Base-by-base conservation (phyloP, 371 early-diverging fungal species). In the Lichtheimia hyalospora region DNA sequence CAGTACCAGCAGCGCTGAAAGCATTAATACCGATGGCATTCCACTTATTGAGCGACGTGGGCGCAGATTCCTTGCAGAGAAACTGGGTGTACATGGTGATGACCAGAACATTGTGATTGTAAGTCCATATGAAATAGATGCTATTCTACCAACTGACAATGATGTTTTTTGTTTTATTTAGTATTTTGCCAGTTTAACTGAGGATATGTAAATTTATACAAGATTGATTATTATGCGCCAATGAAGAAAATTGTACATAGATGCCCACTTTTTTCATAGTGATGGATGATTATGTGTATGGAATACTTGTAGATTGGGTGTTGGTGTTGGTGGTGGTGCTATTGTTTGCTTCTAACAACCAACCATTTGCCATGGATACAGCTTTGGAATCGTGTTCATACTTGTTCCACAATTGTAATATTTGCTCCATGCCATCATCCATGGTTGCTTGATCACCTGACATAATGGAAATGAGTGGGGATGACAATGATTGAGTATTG, bases 21-120 rank as follows among this genome's bases (percentile, higher is more conserved):
- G 56, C 49, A 52, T 34, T 24, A 21, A n/a, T n/a, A 28, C 73
- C 12, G 75, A 75, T 28, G 70, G 69, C 7, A 60, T 75, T 34
- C 63, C 73, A 14, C 57, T 57, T 10, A 66, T 54, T 23, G 77
- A 77, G 54, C 60, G 69, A 54, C 59, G 70, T 40, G 75, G 79
- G 4, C 60, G 74, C 50, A 24, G 61, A 10, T 75, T 69, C 57
- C 49, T 79, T 5, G 67, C 66, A 24, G 68, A 79, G 10, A 67
- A 67, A 27, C 43, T 79, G 2, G 62, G 62, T 2, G 67, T 79
- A 0, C 66, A 69, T 60, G 79, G 79, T 5, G 79, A 79, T 60
- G 79, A 79, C 52, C 79, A 75, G 56, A 79, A 71, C 6, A 79
- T 79, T 62, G 66, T 75, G 18, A 66, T 71, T 28, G 79, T 79